A percentile compares a stretch with the other conserved stretches of the same genome.
Evolutionary conservation across 176 grass and related monocot genomes (phyloP).

Genomic region (Carex kokanica): DNA sequence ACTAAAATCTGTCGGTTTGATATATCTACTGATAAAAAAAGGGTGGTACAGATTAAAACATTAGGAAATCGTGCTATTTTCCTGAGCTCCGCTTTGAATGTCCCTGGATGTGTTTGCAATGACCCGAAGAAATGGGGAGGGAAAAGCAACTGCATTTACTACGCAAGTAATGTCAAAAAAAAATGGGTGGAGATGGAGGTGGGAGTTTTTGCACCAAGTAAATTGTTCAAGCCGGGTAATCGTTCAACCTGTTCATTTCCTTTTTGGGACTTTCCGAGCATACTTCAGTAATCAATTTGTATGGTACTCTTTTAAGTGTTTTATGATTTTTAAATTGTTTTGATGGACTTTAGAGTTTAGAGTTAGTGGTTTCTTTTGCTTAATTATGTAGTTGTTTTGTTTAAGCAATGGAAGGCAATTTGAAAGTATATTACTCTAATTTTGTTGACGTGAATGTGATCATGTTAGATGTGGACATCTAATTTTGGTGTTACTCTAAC

Average conservation of each 20-base stretch:
- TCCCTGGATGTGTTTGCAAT: constrained; percentile 36
- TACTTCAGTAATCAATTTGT: constrained; percentile 7
- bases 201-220: not conserved
- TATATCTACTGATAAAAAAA: constrained; percentile 3
- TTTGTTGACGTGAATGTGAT: not conserved
- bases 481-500: not conserved
- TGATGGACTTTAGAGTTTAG: not conserved
- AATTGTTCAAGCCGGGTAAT: not conserved
- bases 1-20: constrained; percentile 30
- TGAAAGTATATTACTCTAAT: not conserved
- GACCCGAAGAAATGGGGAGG: constrained; percentile 63
- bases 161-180: not conserved
- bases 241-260: not conserved
- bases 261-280: not conserved
- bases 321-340: not conserved
- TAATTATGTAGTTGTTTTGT: not conserved
- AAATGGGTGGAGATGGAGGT: not conserved
- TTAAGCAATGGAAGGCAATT: not conserved
- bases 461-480: not conserved
- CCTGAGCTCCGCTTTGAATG: constrained; percentile 14
- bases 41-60: constrained; percentile 34
- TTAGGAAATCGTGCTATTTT: constrained; percentile 47
- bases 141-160: constrained; percentile 50
- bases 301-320: not conserved
- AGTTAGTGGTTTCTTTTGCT: not conserved